Evolutionary conservation across 495 filamentous ascomycete species (phyloP).

Genomic region (Aspergillus nanangensis): DNA sequence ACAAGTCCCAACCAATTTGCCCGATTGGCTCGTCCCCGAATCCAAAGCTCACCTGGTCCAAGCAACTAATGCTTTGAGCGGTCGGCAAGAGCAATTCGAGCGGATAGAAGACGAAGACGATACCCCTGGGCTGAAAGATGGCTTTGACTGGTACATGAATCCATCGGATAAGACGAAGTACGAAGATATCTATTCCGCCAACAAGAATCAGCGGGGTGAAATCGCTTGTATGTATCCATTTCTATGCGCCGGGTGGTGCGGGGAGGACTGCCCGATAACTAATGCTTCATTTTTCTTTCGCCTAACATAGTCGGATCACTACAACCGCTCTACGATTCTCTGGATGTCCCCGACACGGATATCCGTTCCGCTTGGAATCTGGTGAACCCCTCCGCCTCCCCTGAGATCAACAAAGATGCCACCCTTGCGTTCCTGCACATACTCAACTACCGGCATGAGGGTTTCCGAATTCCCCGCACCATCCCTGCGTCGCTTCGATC

Average conservation of each 20-base stretch:
- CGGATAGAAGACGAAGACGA: constrained; percentile 71
- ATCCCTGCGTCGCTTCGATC: constrained; percentile 87
- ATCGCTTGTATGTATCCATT: constrained; percentile 61
- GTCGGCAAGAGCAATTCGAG: constrained; percentile 74
- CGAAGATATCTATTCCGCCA: constrained; percentile 90
- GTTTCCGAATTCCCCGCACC: constrained; percentile 87
- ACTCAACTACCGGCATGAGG: constrained; percentile 90
- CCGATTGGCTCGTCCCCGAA: constrained; percentile 95
- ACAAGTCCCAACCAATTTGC: constrained; percentile 76
- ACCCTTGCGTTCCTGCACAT: constrained; percentile 93
- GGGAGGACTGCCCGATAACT: background rate
- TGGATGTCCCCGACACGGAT: constrained; percentile 95
- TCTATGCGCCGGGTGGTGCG: no score
- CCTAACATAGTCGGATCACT: constrained; percentile 65
- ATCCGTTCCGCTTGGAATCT: constrained; percentile 94
- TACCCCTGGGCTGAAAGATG: constrained; percentile 79
- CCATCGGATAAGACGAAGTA: constrained; percentile 87
- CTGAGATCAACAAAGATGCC: constrained; percentile 89
- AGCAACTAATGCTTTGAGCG: constrained; percentile 75
- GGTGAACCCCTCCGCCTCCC: constrained; percentile 77
- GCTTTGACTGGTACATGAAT: constrained; percentile 99
- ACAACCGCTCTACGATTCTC: constrained; percentile 77
- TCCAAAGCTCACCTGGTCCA: constrained; percentile 95
- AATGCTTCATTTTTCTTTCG: background rate
- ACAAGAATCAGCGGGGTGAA: constrained; percentile 78